These are phyloP conservation scores for Aquilaria agallochum DNA, from an alignment of 441 rosid species.

Conservation along the genomic window DNA sequence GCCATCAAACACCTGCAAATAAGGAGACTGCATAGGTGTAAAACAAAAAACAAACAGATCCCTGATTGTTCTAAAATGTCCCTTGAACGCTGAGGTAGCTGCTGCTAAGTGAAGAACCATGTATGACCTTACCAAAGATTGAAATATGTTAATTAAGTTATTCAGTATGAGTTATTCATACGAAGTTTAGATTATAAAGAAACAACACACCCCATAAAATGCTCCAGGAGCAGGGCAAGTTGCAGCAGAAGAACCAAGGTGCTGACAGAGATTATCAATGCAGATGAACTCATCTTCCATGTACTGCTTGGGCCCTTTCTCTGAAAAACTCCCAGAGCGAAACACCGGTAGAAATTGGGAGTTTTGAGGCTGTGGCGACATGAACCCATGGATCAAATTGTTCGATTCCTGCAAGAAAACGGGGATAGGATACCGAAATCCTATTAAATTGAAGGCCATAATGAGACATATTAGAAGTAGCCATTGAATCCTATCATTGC, in stretches of 20 bases:
- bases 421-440: slow-evolving; percentile 4
- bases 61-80: not conserved
- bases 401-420: slow-evolving; percentile 46
- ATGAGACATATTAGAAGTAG: no score
- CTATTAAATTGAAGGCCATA: slow-evolving; percentile 13
- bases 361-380: slow-evolving; percentile 35
- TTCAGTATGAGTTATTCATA: no score
- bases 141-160: no score
- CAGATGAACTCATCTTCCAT: slow-evolving; percentile 85
- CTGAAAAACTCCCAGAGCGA: slow-evolving; percentile 75
- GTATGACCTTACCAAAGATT: not conserved
- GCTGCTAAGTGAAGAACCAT: no score
- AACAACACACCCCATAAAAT: slow-evolving; percentile 68
- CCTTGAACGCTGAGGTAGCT: no score
- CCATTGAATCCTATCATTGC: no score
- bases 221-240: slow-evolving; percentile 46
- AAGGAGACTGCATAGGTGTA: slow-evolving; percentile 7
- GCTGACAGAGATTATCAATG: slow-evolving; percentile 51
- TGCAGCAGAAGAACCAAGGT: slow-evolving; percentile 25
- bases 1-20: slow-evolving; percentile 75
- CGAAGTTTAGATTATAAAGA: not conserved
- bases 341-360: slow-evolving; percentile 54
- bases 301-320: slow-evolving; percentile 68
- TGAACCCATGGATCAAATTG: slow-evolving; percentile 25
- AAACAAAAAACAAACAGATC: not conserved